Evolutionary conservation across 345 rosid species (phyloP), one percentile per base, ranked within the genome.

Genomic region (Stellera chamaejasme): DNA sequence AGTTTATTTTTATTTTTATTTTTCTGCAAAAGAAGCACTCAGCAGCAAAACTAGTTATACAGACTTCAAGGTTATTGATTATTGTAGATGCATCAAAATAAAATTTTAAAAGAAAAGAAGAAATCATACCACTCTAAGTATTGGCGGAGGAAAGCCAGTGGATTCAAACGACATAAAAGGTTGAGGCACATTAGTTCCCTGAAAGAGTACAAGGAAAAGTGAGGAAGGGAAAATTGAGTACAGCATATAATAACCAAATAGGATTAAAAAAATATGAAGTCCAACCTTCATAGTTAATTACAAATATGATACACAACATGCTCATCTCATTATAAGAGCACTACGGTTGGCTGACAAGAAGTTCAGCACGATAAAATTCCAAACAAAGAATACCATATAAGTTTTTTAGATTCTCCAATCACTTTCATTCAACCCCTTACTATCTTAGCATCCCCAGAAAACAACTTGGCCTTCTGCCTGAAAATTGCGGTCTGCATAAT

Each of bases 121-220:
- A 75, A 63, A 10, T n/a, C 67, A 50, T 87, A 90, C 95, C 95
- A 84, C 97, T 39, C 88, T 82, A 56, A 90, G 78, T 69, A 90
- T 72, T 80, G 86, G 95, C 36, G 88, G 59, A 61, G 97, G 95
- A 64, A 90, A 87, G 25, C 88, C 85, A 54, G 90, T 73, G 45
- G 74, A 65, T 61, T 87, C 95, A 75, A 90, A 90, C 23, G 95
- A 79, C 53, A 56, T 71, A 16, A 90, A 66, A 27, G 97, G 93
- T 14, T 72, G 75, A 53, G 95, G 95, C 56, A 90, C 84, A 42
- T 75, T 80, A 64, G 79, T 77, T 62, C 93, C 97, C 97, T 90
- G 52, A 52, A 13, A 59, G 58, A 42, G 50, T 54, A 12, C 39
- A 32, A 5, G 9, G 39, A 32, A 32, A 32, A 5, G 9, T 3